A percentile compares a stretch with the other conserved stretches of the same genome.
These are phyloP conservation scores for Juglanconis sp. DNA, from an alignment of 2,329 filamentous ascomycete genomes.

Conservation along the genomic window DNA sequence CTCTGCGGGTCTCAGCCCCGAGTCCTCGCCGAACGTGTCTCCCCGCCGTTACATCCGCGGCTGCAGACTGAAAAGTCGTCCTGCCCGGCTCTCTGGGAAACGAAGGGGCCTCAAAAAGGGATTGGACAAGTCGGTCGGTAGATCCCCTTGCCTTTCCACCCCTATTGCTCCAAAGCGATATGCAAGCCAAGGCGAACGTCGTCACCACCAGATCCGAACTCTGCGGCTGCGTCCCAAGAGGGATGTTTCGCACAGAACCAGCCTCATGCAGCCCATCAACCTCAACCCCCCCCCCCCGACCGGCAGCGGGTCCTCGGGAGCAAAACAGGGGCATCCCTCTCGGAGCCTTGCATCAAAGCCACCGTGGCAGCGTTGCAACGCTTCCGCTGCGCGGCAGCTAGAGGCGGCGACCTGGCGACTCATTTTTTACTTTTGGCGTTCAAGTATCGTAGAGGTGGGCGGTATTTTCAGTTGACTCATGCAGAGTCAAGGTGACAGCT, in stretches of 20 bases:
- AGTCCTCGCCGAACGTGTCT: conserved; percentile 7
- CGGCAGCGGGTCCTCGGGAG: conserved; percentile 8
- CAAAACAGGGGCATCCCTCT: conserved; percentile 9
- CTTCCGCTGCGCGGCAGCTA: background rate
- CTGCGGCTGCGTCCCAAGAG: background rate
- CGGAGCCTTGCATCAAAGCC: background rate
- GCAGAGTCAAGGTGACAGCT: background rate
- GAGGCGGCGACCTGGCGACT: conserved; percentile 2
- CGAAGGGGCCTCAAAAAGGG: background rate
- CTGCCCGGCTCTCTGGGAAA: conserved; percentile 8
- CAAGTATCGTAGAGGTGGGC: background rate
- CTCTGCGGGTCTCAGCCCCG: conserved; percentile 7
- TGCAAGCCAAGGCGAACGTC: conserved; percentile 11
- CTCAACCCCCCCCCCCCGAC: background rate
- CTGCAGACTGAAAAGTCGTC: conserved; percentile 13
- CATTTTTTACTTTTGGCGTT: conserved; percentile 7
- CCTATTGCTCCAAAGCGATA: background rate
- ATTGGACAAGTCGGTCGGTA: conserved; percentile 2
- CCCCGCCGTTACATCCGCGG: conserved; percentile 15
- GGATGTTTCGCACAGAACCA: conserved; percentile 6
- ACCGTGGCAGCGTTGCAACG: background rate
- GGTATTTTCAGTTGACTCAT: background rate
- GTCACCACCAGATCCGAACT: conserved; percentile 1
- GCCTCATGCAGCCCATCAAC: conserved; percentile 11
- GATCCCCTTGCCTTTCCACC: background rate